phyloP scores from a whole-genome alignment of 345 rosid genomes.

The Eucalyptus tenuipes region DNA sequence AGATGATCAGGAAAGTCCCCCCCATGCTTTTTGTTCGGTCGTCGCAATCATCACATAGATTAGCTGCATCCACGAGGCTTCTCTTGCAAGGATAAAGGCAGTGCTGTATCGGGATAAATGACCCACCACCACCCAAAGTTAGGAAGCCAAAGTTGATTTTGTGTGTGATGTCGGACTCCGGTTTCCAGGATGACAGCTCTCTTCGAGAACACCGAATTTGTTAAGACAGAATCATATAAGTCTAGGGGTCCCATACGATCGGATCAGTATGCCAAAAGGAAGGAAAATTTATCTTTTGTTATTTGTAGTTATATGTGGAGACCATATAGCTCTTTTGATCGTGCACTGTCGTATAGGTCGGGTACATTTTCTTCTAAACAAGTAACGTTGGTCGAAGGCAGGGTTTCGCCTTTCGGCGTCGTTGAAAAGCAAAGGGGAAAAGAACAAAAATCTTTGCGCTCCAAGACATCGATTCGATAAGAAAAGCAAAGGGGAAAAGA shows the following conservation, averaged over 20 bases:
- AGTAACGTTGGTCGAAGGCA: background rate
- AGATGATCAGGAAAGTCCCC: background rate
- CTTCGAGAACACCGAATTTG: background rate
- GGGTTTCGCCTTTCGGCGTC: background rate
- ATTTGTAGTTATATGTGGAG: background rate
- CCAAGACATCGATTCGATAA: too few species aligned
- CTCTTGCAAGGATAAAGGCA: background rate
- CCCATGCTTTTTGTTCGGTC: background rate
- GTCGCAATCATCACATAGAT: background rate
- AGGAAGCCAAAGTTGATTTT: background rate
- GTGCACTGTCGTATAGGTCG: background rate
- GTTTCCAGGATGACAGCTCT: background rate
- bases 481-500: too few species aligned
- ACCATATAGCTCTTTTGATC: background rate
- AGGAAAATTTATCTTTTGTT: background rate
- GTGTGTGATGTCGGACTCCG: background rate
- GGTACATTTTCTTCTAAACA: background rate
- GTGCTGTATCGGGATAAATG: background rate
- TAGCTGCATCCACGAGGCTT: background rate
- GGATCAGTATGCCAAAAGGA: background rate
- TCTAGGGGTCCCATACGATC: background rate
- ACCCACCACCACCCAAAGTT: background rate
- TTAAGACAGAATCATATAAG: background rate
- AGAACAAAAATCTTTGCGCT: too few species aligned
- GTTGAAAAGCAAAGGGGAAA: too few species aligned